Conservation (phyloP, 2,329 filamentous ascomycete genomes). For the Beauveria rudraprayagi region DNA sequence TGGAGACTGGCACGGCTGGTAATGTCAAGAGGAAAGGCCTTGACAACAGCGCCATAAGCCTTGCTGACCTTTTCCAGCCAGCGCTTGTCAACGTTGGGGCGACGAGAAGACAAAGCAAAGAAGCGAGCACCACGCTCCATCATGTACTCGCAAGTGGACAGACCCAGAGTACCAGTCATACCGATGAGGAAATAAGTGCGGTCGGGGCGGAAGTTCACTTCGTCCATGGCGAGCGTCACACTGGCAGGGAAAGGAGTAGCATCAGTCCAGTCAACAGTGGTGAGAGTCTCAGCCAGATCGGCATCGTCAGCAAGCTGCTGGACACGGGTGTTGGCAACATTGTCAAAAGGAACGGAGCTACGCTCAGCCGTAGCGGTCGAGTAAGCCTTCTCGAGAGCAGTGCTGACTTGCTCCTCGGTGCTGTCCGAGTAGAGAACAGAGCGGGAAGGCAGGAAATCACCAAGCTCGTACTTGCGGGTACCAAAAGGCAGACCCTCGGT, state of each 20-base stretch:
- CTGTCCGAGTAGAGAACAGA: conserved; percentile 10
- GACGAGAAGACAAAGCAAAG: conserved; percentile 8
- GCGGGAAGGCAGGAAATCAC: conserved; percentile 8
- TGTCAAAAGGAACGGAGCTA: conserved; percentile 9
- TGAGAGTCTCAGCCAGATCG: conserved; percentile 7
- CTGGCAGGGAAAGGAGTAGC: conserved; percentile 8
- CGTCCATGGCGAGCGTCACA: conserved; percentile 10
- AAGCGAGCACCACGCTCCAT: conserved; percentile 10
- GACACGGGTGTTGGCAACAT: conserved; percentile 8
- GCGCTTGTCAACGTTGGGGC: conserved; percentile 10
- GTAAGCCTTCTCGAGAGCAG: conserved; percentile 3
- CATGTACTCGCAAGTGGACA: conserved; percentile 11
- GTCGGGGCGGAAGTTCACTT: conserved; percentile 8
- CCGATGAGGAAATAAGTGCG: conserved; percentile 12
- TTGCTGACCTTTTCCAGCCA: conserved; percentile 7
- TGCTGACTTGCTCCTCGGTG: conserved; percentile 7
- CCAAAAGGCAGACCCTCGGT: conserved; percentile 9
- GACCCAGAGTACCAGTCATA: conserved; percentile 10
- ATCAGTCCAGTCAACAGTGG: conserved; percentile 10
- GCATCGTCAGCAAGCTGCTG: conserved; percentile 9
- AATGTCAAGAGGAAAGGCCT: conserved; percentile 10
- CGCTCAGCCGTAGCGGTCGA: background rate
- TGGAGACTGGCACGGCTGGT: conserved; percentile 9
- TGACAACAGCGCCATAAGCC: conserved; percentile 3
- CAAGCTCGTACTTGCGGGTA: conserved; percentile 8